Conservation (phyloP, 139 green algal species). For the Trebouxia sp. region DNA sequence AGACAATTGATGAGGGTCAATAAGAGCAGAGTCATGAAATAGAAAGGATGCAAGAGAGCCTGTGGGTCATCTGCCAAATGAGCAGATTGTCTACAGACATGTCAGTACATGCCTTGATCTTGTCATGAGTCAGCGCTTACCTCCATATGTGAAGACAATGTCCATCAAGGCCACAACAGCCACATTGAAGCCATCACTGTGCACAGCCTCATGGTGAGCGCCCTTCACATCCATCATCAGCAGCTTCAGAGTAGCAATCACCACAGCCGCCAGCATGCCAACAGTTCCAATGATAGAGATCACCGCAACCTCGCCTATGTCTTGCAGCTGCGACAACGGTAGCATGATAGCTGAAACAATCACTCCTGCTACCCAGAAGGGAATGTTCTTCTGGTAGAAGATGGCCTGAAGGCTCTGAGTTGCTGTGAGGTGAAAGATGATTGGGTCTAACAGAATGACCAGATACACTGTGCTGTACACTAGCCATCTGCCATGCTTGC, state of each 20-base stretch:
- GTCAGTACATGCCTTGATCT: neutral
- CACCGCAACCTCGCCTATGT: conserved; percentile 41
- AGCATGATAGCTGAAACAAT: conserved; percentile 50
- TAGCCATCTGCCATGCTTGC: conserved; percentile 33
- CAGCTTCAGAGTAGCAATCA: conserved; percentile 41
- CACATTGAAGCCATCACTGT: conserved; percentile 1
- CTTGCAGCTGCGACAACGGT: conserved; percentile 42
- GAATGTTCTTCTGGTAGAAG: conserved; percentile 36
- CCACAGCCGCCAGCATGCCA: conserved; percentile 44
- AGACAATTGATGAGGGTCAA: too few relatives aligned
- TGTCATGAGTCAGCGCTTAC: conserved; percentile 21
- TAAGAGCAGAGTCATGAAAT: too few relatives aligned
- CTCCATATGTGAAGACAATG: conserved; percentile 49
- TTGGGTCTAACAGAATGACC: conserved; percentile 41
- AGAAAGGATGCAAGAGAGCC: too few relatives aligned
- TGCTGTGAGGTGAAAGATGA: conserved; percentile 50
- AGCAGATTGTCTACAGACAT: too few relatives aligned
- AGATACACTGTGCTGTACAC: conserved; percentile 47
- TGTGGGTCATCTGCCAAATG: too few relatives aligned
- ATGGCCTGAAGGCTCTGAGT: conserved; percentile 45
- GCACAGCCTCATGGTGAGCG: neutral
- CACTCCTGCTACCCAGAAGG: conserved; percentile 17
- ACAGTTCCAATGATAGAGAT: conserved; percentile 42
- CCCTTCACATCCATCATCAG: conserved; percentile 18
- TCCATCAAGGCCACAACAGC: conserved; percentile 46